Evolutionary conservation across 805 yeast genomes (phyloP).

Genomic region (Barnettozyma populi): DNA sequence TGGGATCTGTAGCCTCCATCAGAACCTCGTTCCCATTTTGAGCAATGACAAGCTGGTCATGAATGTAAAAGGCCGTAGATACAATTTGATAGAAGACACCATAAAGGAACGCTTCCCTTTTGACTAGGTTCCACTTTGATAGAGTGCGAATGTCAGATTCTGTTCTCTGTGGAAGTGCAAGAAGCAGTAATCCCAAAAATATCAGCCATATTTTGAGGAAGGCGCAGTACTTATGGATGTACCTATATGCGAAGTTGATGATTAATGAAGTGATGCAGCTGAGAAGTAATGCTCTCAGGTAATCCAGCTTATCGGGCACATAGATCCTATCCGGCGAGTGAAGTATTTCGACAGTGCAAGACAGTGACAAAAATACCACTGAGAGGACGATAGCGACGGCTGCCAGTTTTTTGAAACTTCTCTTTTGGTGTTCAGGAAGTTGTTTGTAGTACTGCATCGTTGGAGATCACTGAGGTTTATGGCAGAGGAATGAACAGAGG

Average conservation of each 20-base stretch:
- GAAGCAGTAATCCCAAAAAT: slow-evolving; percentile 29
- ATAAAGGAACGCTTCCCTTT: slow-evolving; percentile 34
- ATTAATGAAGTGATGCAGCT: slow-evolving; percentile 32
- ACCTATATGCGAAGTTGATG: slow-evolving; percentile 21
- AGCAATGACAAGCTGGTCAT: slow-evolving; percentile 27
- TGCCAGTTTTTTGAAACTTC: neutral
- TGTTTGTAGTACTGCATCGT: neutral
- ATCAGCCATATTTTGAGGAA: slow-evolving; percentile 32
- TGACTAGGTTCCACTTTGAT: slow-evolving; percentile 34
- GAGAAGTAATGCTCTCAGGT: slow-evolving; percentile 32
- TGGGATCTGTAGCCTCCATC: slow-evolving; percentile 2
- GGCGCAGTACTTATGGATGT: slow-evolving; percentile 27
- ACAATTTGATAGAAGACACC: slow-evolving; percentile 23
- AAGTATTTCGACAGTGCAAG: slow-evolving; percentile 10
- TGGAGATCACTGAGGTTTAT: neutral
- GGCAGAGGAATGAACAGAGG: neutral
- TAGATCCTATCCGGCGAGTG: slow-evolving; percentile 17
- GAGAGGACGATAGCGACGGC: neutral
- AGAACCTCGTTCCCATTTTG: slow-evolving; percentile 7
- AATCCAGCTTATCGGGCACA: slow-evolving; percentile 33
- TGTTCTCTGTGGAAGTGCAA: slow-evolving; percentile 37
- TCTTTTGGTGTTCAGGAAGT: neutral
- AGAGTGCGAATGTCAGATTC: slow-evolving; percentile 10
- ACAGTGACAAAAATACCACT: neutral
- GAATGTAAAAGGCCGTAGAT: slow-evolving; percentile 29